Evolutionary conservation across 129 eudicot species (phyloP), one percentile per base, ranked within the genome.

Genomic region (Chrysanthemum makinoi): DNA sequence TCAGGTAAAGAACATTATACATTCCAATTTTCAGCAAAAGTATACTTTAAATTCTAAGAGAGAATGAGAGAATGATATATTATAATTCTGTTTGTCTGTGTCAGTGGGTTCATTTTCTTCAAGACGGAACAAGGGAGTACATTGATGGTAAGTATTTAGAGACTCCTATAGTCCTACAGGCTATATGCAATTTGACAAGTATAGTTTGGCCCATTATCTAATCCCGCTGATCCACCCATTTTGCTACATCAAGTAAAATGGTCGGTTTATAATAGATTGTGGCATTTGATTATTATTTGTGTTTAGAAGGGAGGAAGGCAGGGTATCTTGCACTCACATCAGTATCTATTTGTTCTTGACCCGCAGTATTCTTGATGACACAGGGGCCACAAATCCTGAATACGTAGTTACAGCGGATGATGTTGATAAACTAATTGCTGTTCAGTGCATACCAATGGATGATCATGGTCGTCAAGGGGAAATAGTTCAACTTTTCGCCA

Each of bases 51-150:
- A 35, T 35, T 33, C 9, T 35, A 6, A 5, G 0, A 35, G 44
- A 35, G 9, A 35, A 35, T 35, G 44, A 6, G 8, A 35, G 44
- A 35, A 5, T 74, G 58, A 54, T 49, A 51, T 54, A 44, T 43
- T 11, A 63, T 22, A 52, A 8, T 17, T 71, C 14, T 77, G 24
- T 74, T 72, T n/a, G n/a, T 69, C 51, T 69, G 6, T 26, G 10
- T 68, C 70, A 95, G 99, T 95, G 99, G 99, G 95, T 95, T 83
- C 97, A n/a, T n/a, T n/a, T n/a, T n/a, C n/a, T n/a, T n/a, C n/a
- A n/a, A n/a, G n/a, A n/a, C n/a, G n/a, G n/a, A n/a, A n/a, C n/a
- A n/a, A n/a, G n/a, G 82, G 24, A 22, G 1, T 84, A 86, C 76
- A 95, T 90, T 64, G 99, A 95, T 56, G 96, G 99, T 91, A 81